Percentiles rank a stretch among this genome's conserved stretches.
Conservation (phyloP, 2,329 filamentous ascomycete genomes). For the Chalaropsis thielavioides region DNA sequence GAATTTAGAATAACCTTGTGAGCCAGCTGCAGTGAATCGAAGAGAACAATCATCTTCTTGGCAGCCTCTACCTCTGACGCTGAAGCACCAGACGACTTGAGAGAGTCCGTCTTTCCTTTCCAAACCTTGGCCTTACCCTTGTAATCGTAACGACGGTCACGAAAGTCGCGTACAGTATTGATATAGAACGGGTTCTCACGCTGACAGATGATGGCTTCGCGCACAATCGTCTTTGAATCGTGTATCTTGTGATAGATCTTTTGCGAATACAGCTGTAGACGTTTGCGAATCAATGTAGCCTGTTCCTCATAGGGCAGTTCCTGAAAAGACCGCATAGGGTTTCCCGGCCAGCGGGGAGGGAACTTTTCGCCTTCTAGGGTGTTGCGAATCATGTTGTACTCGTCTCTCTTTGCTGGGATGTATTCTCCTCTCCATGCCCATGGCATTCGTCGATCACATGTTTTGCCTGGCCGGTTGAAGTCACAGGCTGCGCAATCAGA, state of each 20-base stretch:
- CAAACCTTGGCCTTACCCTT: constrained; percentile 96
- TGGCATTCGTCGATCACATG: constrained; percentile 82
- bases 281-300: constrained; percentile 64
- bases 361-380: constrained; percentile 87
- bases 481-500: constrained; percentile 94
- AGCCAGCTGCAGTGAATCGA: constrained; percentile 87
- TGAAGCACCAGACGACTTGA: constrained; percentile 70
- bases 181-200: constrained; percentile 98
- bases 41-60: constrained; percentile 97
- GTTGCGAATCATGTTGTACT: constrained; percentile 98
- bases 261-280: constrained; percentile 83
- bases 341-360: constrained; percentile 60
- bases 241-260: constrained; percentile 99
- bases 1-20: constrained; percentile 99
- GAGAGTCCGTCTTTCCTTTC: constrained; percentile 85
- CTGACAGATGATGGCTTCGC: constrained; percentile 96
- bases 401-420: constrained; percentile 84
- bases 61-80: constrained; percentile 71
- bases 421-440: constrained; percentile 99
- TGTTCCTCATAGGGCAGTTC: constrained; percentile 75
- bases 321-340: constrained; percentile 59
- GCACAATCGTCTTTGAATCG: constrained; percentile 78
- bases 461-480: constrained; percentile 95
- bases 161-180: constrained; percentile 86
- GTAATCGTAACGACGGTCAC: constrained; percentile 95